Evolutionary conservation across 1,139 yeast species (phyloP), one percentile per base, ranked within the genome.

Genomic region (Magnusiomyces suaveolens): DNA sequence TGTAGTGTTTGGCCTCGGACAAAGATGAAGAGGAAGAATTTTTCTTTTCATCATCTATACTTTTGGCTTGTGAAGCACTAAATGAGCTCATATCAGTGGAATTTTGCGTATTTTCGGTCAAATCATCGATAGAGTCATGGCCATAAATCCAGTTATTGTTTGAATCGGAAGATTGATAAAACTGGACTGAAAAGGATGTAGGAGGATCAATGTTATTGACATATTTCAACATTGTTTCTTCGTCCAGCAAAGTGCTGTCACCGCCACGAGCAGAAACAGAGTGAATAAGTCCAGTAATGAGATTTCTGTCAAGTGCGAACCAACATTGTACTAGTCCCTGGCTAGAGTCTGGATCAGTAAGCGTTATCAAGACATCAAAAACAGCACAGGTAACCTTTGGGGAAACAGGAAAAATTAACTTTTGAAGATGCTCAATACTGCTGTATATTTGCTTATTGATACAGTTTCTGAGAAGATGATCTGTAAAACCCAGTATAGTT

Each of bases 391-490:
- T 76, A 8, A 88, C 78, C 43, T 75, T 76, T 38, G 85, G 71
- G 8, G 84, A 79, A 2, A 82, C 79, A 18, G 84, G 77, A 57
- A 78, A 79, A 54, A 89, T 66, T 60, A 90, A 72, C 50, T 75
- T 75, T 58, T 76, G 80, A 56, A 89, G 74, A 52, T 84, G 74
- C 56, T 84, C 85, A 48, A 79, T 72, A 41, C 90, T 83, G 21
- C 83, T 74, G 68, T 86, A 90, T 18, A 87, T 75, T 54, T 77
- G 77, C 58, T 87, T 76, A 62, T 83, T 83, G 25, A 82, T 75
- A 58, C 94, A 84, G 62, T 86, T 82, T 48, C 83, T 87, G 52
- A 89, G 71, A 50, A 90, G 71, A 56, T 80, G 69, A 39, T 78
- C 75, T 0, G 92, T 77, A 63, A 87, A 88, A 16, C 76, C 72